Conservation (phyloP, 2,329 filamentous ascomycete genomes). For the Alternaria gaisen region DNA sequence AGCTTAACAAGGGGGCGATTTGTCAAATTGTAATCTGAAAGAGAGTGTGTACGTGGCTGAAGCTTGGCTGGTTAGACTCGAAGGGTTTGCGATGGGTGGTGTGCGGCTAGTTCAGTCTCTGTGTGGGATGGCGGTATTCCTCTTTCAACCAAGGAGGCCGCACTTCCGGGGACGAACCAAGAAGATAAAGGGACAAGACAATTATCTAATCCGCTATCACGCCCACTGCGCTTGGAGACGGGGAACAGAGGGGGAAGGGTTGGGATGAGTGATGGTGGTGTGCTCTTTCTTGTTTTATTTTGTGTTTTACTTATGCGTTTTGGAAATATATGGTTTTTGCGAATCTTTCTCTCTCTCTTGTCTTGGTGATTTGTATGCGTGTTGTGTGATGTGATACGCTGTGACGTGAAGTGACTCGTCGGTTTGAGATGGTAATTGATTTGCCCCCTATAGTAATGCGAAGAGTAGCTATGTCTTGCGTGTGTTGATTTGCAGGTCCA, state of each 20-base stretch:
- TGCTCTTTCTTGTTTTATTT: slow-evolving; percentile 14
- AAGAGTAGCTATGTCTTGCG: neutral
- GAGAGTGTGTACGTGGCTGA: slow-evolving; percentile 19
- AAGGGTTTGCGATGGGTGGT: slow-evolving; percentile 26
- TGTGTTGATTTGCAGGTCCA: too few relatives aligned
- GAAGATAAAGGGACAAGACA: slow-evolving; percentile 16
- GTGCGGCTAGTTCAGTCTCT: slow-evolving; percentile 26
- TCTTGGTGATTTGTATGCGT: neutral
- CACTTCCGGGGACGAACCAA: slow-evolving; percentile 40
- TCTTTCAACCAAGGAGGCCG: slow-evolving; percentile 27
- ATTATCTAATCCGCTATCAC: slow-evolving; percentile 33
- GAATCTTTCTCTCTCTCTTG: neutral
- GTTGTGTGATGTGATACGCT: neutral
- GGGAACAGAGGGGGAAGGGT: slow-evolving; percentile 2
- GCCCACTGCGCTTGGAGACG: slow-evolving; percentile 30
- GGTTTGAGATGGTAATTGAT: neutral
- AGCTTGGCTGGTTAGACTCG: slow-evolving; percentile 32
- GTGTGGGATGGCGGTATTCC: slow-evolving; percentile 7
- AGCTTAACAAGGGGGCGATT: slow-evolving; percentile 49
- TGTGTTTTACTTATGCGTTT: neutral
- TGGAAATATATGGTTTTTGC: neutral
- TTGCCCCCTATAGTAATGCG: neutral
- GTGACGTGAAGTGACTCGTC: neutral
- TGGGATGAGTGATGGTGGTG: slow-evolving; percentile 16
- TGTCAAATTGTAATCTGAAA: slow-evolving; percentile 45